Base-by-base conservation (phyloP, 805 yeast genomes). In the Zygosaccharomyces rouxii region DNA sequence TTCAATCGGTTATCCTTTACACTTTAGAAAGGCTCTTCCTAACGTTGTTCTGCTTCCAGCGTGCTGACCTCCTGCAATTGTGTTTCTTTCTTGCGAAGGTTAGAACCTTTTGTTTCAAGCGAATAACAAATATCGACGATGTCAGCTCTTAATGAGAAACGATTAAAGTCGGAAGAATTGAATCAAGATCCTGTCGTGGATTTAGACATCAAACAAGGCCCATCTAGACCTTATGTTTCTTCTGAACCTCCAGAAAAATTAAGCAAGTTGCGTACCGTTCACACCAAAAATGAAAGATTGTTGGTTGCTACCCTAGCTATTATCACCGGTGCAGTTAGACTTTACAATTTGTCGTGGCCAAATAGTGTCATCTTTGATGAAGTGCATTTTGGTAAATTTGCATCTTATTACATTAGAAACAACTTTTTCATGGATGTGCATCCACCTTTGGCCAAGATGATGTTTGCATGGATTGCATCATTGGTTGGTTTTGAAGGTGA, bases 381-480 rank as follows among this genome's bases (percentile, higher is more conserved):
- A 67, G 94, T 86, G 35, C 95, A 87, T 68, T 94, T 94, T 60
- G 99, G 99, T 48, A 95, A 95, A n/a, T 94, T 92, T 70, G 96
- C 97, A 28, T 77, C 84, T 50, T 82, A 86, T 68, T 94, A 89
- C 70, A 75, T 82, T 46, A 67, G 70, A 46, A 86, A 88, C 16
- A 67, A 67, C 14, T 84, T 73, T 61, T 85, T 84, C 67, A 75
- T 84, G 78, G 90, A 83, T 64, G 84, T 80, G 38, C 86, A 85
- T 62, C 95, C 95, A 7, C 95, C 95, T 4, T 72, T 86, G 56
- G 85, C 86, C 33, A 81, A 84, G 61, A 77, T 86, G 82, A 66
- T 86, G 42, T 85, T 76, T 67, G 94, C 90, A 2, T 85, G 83
- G 42, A 77, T 85, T 47, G 88, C 79, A 1, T 66, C 76, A 28